Evolutionary conservation across 495 filamentous ascomycete genomes (phyloP).

Genomic region (Neurospora sp.): DNA sequence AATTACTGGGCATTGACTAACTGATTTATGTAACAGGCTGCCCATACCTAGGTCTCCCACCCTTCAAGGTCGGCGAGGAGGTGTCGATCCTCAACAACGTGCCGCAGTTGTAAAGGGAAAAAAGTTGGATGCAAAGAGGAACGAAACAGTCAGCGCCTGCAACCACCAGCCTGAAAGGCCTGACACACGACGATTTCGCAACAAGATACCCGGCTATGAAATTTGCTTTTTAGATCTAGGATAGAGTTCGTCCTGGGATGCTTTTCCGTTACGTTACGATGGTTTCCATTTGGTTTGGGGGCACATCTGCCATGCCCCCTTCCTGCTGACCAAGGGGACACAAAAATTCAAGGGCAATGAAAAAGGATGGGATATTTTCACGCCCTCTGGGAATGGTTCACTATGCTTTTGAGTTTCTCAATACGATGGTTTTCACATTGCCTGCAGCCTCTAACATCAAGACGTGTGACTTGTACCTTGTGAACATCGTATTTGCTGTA

Average conservation of each 20-base stretch:
- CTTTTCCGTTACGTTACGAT: neutral
- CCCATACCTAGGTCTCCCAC: constrained; percentile 85
- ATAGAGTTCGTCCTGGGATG: neutral
- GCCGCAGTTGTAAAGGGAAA: constrained; percentile 57
- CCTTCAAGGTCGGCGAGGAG: constrained; percentile 95
- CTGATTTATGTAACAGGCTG: too few species aligned
- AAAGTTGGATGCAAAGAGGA: neutral
- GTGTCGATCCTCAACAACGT: constrained; percentile 76
- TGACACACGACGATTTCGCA: neutral
- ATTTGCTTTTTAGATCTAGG: neutral
- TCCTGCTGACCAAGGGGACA: too few species aligned
- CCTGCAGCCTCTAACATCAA: too few species aligned
- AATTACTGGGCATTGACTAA: too few species aligned
- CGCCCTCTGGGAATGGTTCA: too few species aligned
- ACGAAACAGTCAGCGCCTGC: neutral
- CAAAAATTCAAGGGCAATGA: too few species aligned
- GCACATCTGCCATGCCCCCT: too few species aligned
- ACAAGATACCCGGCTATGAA: neutral
- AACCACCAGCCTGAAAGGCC: neutral
- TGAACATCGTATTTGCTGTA: neutral
- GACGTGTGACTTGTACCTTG: too few species aligned
- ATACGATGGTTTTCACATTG: too few species aligned
- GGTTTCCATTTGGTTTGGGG: neutral
- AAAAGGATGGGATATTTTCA: too few species aligned
- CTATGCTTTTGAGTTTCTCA: too few species aligned